These are phyloP conservation scores for Panellus pusillus DNA, from an alignment of 768 basidiomycete species.

Conservation along the genomic window DNA sequence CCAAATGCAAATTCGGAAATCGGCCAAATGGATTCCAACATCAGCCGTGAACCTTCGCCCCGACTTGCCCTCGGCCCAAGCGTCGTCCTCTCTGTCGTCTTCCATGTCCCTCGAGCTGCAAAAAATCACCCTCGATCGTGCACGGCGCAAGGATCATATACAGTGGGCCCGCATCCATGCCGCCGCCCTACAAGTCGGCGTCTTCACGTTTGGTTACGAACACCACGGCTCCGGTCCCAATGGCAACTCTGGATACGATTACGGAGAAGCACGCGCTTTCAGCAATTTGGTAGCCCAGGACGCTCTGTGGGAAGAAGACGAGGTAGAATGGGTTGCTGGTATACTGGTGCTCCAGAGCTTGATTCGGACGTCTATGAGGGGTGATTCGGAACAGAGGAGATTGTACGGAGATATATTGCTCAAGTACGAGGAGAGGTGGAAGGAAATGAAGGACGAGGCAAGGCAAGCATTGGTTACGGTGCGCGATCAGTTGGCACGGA, in stretches of 20 bases:
- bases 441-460: constrained; percentile 68
- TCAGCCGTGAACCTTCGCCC: constrained; percentile 18
- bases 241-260: constrained; percentile 44
- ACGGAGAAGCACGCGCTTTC: constrained; percentile 46
- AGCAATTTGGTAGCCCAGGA: constrained; percentile 65
- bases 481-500: constrained; percentile 18
- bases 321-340: constrained; percentile 70
- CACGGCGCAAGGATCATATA: constrained; percentile 62
- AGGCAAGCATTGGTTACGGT: constrained; percentile 63
- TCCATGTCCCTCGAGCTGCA: constrained; percentile 63
- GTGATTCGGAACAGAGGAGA: constrained; percentile 46
- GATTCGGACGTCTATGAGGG: constrained; percentile 52
- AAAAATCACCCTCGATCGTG: constrained; percentile 58
- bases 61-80: constrained; percentile 14
- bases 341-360: constrained; percentile 58
- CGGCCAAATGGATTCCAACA: constrained; percentile 51
- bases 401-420: constrained; percentile 56
- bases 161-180: constrained; percentile 70
- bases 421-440: constrained; percentile 66
- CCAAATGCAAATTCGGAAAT: constrained; percentile 58
- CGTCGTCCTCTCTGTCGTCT: constrained; percentile 27
- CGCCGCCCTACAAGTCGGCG: constrained; percentile 59
- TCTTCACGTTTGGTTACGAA: constrained; percentile 43
- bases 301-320: constrained; percentile 64
- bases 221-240: constrained; percentile 28